A percentile compares a stretch with the other conserved stretches of the same genome.
phyloP scores from a whole-genome alignment of 768 basidiomycete genomes.

The Sistotremastrum suecicum region DNA sequence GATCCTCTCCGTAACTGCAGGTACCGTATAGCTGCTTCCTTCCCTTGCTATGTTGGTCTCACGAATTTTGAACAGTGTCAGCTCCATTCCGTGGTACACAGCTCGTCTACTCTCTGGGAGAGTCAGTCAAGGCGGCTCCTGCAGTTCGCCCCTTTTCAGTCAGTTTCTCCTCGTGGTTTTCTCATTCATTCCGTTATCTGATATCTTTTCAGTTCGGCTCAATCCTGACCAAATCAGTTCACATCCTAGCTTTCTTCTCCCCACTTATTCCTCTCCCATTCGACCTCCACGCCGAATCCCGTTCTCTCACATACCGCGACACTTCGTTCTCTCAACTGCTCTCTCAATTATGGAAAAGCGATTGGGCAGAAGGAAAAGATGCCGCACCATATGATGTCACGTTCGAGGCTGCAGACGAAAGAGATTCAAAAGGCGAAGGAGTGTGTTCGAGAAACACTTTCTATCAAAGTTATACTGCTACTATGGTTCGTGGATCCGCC shows the following conservation, averaged over 20 bases:
- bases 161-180: not conserved
- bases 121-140: slow-evolving; percentile 26
- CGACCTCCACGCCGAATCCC: slow-evolving; percentile 30
- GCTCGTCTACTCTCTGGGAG: slow-evolving; percentile 31
- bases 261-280: slow-evolving; percentile 24
- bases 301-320: slow-evolving; percentile 26
- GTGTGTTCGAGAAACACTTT: slow-evolving; percentile 21
- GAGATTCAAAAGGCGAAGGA: slow-evolving; percentile 27
- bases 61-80: slow-evolving; percentile 20
- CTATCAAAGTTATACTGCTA: slow-evolving; percentile 28
- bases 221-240: slow-evolving; percentile 23
- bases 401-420: slow-evolving; percentile 28
- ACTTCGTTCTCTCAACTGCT: slow-evolving; percentile 19
- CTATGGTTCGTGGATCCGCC: slow-evolving; percentile 16
- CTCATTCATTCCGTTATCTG: not conserved
- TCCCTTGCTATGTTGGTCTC: not conserved
- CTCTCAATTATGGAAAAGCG: slow-evolving; percentile 28
- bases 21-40: slow-evolving; percentile 13
- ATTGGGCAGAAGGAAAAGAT: slow-evolving; percentile 35
- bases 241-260: slow-evolving; percentile 28
- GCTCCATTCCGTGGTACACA: slow-evolving; percentile 35
- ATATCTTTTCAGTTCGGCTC: slow-evolving; percentile 12
- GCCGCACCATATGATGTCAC: slow-evolving; percentile 34
- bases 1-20: slow-evolving; percentile 30
- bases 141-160: slow-evolving; percentile 26